Evolutionary conservation across 768 basidiomycete species (phyloP).

Genomic region (Cystobasidiopsis lactophilus): DNA sequence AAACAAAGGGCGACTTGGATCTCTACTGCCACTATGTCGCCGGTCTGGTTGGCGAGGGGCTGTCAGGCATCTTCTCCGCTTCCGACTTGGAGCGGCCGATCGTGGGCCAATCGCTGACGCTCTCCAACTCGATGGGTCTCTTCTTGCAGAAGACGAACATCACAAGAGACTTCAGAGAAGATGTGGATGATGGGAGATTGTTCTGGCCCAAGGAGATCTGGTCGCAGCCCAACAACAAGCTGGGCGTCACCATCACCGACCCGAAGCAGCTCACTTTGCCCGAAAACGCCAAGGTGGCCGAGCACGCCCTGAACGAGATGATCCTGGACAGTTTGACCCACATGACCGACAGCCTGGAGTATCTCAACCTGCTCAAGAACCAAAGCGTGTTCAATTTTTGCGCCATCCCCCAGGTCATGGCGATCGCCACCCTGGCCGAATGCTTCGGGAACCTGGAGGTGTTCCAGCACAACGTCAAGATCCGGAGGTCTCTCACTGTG

Average conservation of each 20-base stretch:
- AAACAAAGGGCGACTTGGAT: constrained; percentile 66
- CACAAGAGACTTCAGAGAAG: constrained; percentile 83
- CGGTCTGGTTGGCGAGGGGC: constrained; percentile 86
- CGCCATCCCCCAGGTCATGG: constrained; percentile 84
- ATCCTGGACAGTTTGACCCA: constrained; percentile 68
- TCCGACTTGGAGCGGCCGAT: constrained; percentile 58
- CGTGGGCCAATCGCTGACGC: constrained; percentile 56
- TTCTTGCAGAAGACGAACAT: constrained; percentile 96
- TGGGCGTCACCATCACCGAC: constrained; percentile 17
- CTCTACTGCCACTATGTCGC: constrained; percentile 98
- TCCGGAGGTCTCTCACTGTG: constrained; percentile 80
- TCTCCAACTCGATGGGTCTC: constrained; percentile 86
- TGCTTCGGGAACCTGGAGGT: constrained; percentile 85
- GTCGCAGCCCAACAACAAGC: no score
- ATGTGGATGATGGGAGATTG: constrained; percentile 55
- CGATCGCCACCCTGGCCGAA: constrained; percentile 70
- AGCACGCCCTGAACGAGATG: constrained; percentile 73
- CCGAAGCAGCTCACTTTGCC: constrained; percentile 28
- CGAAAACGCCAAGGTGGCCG: constrained; percentile 40
- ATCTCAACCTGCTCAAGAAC: constrained; percentile 61
- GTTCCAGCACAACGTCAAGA: constrained; percentile 77
- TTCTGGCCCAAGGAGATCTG: constrained; percentile 96
- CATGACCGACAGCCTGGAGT: constrained; percentile 65
- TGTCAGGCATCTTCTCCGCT: constrained; percentile 66
- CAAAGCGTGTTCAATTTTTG: constrained; percentile 91